phyloP scores from a whole-genome alignment of 208 protist genomes.

The Ichthyophonus hoferi region DNA sequence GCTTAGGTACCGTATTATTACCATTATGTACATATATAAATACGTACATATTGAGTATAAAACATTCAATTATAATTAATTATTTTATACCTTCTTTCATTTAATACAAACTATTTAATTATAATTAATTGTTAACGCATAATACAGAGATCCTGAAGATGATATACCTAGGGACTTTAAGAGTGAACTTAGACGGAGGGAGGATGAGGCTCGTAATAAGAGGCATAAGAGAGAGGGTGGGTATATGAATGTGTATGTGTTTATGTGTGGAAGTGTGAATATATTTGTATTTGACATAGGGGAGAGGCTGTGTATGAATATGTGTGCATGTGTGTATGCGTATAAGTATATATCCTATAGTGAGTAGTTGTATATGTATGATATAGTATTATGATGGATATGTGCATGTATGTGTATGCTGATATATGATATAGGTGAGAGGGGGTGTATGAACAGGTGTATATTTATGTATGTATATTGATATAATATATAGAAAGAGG shows the following conservation, averaged over 20 bases:
- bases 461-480: background rate
- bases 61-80: too few species aligned
- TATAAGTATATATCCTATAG: too few species aligned
- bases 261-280: background rate
- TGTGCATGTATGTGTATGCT: background rate
- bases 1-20: too few species aligned
- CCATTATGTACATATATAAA: too few species aligned
- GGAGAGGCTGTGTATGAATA: background rate
- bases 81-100: too few species aligned
- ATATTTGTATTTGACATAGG: too few species aligned
- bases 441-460: background rate
- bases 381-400: background rate
- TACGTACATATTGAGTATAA: too few species aligned
- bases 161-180: slow-evolving; percentile 52
- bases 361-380: background rate
- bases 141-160: too few species aligned
- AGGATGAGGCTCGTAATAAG: slow-evolving; percentile 33
- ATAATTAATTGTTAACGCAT: background rate
- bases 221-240: background rate
- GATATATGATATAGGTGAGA: background rate
- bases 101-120: too few species aligned
- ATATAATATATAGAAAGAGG: too few species aligned
- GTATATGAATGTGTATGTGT: too few species aligned
- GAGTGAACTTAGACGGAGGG: slow-evolving; percentile 41
- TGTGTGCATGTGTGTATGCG: too few species aligned